phyloP scores from a whole-genome alignment of 2,329 filamentous ascomycete species.

The Leptographium radiaticola region DNA sequence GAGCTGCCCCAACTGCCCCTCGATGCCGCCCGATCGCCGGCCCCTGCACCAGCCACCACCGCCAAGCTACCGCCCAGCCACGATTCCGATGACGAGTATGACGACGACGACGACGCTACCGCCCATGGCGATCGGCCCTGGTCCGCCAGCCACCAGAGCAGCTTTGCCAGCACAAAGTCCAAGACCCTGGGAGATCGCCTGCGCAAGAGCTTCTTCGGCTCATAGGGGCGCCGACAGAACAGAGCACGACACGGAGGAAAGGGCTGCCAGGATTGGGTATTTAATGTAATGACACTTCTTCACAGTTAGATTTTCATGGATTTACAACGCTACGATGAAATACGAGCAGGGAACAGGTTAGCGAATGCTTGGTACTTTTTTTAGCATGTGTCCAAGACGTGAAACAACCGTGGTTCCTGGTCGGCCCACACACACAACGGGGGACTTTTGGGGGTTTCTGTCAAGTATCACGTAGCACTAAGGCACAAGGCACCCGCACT shows the following conservation, averaged over 20 bases:
- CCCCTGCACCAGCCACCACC: no score
- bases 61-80: not conserved
- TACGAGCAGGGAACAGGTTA: no score
- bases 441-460: no score
- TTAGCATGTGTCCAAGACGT: no score
- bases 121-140: not conserved
- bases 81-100: not conserved
- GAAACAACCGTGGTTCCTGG: no score
- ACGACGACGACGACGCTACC: not conserved
- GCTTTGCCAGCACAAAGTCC: slow-evolving; percentile 1
- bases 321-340: no score
- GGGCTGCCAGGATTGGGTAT: not conserved
- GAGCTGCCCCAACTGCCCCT: not conserved
- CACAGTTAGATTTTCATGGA: no score
- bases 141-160: slow-evolving; percentile 1
- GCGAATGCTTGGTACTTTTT: no score
- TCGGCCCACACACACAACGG: no score
- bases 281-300: not conserved
- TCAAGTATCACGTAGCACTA: no score
- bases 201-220: not conserved
- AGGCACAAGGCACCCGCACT: no score
- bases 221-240: not conserved
- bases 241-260: not conserved
- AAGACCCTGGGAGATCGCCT: slow-evolving; percentile 1
- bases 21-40: not conserved